phyloP scores from a whole-genome alignment of 2,329 filamentous ascomycete species.

The Acephala macrosclerotiorum region DNA sequence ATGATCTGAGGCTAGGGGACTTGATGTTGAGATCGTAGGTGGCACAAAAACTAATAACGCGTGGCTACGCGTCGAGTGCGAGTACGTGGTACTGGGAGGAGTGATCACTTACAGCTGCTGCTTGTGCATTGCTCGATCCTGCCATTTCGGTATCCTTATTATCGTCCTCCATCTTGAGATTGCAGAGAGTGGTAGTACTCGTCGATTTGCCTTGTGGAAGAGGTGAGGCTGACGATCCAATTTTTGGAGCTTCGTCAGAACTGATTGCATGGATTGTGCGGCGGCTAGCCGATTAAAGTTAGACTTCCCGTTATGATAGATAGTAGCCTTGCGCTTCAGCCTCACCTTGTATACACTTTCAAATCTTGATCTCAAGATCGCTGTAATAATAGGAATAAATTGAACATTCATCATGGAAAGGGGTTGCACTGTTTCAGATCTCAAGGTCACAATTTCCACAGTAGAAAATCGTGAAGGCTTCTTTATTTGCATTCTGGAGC shows the following conservation, averaged over 20 bases:
- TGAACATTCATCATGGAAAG: no score
- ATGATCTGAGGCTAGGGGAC: background rate
- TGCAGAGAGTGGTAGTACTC: background rate
- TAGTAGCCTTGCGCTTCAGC: background rate
- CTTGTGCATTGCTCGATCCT: background rate
- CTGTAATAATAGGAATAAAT: no score
- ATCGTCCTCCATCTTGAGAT: background rate
- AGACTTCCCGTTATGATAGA: background rate
- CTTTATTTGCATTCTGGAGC: no score
- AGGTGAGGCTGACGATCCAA: conserved; percentile 6
- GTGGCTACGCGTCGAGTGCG: background rate
- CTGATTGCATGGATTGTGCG: background rate
- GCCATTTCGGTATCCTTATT: background rate
- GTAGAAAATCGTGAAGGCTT: no score
- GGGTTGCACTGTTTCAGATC: no score
- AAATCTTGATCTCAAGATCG: no score
- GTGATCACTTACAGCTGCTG: background rate
- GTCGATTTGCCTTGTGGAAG: background rate
- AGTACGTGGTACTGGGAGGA: background rate
- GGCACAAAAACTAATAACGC: background rate
- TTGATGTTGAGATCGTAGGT: background rate
- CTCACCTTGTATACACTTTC: background rate
- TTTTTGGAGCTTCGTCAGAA: background rate
- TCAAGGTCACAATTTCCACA: no score
- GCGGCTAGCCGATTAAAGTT: background rate